Percentiles rank a stretch among this genome's conserved stretches.
Evolutionary conservation across 768 basidiomycete species (phyloP).

Genomic region (Lactarius sanguifluus): DNA sequence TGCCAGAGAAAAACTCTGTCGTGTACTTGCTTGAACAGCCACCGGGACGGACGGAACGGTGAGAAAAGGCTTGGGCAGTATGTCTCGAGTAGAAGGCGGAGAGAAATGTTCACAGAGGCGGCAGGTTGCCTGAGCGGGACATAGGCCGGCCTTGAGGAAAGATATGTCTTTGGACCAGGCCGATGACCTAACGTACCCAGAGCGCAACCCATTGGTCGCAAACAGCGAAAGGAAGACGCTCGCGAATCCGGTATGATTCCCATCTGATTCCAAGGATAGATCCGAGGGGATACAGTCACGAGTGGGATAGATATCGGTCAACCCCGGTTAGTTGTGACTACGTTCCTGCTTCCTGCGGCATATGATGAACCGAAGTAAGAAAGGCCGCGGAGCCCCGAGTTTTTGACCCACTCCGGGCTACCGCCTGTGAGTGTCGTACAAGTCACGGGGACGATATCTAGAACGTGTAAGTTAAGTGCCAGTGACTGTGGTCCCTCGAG

Average conservation of each 20-base stretch:
- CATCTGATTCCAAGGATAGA: background rate
- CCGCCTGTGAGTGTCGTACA: background rate
- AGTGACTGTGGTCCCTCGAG: background rate
- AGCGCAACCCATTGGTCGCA: conserved; percentile 7
- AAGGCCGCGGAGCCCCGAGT: background rate
- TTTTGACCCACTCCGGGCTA: background rate
- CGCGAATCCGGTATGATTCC: background rate
- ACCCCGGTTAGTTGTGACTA: background rate
- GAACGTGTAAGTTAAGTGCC: background rate
- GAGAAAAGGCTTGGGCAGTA: conserved; percentile 35
- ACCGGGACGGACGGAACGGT: conserved; percentile 36
- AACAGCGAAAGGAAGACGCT: background rate
- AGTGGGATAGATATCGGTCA: background rate
- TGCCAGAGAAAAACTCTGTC: background rate
- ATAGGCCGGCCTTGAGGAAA: conserved; percentile 28
- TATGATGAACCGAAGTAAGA: background rate
- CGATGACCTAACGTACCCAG: background rate
- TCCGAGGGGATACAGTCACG: background rate
- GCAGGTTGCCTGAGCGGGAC: conserved; percentile 28
- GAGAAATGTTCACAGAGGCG: conserved; percentile 16
- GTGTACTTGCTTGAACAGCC: conserved; percentile 34
- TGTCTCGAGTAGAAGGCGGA: conserved; percentile 32
- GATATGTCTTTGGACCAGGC: conserved; percentile 26
- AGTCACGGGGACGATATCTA: background rate
- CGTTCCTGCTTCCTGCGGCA: no score